Evolutionary conservation across 768 basidiomycete genomes (phyloP).

Genomic region (Collybia mongolica): DNA sequence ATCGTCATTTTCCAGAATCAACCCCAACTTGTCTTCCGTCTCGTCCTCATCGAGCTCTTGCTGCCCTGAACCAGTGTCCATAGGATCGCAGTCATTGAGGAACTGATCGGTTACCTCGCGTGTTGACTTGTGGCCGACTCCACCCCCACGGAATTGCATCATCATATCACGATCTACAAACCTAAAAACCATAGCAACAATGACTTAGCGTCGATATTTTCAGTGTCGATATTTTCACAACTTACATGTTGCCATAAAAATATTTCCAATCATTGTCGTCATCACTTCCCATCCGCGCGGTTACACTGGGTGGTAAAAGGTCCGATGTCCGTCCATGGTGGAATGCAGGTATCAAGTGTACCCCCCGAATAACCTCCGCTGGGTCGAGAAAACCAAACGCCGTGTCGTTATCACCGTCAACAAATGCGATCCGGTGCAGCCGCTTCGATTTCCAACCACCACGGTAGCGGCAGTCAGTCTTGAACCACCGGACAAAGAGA

Average conservation of each 20-base stretch:
- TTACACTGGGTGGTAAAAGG: not conserved
- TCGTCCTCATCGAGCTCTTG: not conserved
- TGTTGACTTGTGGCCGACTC: constrained; percentile 2
- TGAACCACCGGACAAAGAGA: not conserved
- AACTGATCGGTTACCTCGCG: not conserved
- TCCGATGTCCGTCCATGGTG: constrained; percentile 9
- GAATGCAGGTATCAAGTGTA: constrained; percentile 27
- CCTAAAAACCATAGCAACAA: not conserved
- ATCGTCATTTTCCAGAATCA: not conserved
- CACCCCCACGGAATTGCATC: constrained; percentile 1
- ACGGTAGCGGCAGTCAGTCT: not conserved
- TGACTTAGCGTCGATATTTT: not conserved
- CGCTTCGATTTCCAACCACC: not conserved
- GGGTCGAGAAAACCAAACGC: constrained; percentile 31
- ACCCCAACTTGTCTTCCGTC: not conserved
- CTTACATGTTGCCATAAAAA: not conserved
- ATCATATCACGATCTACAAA: constrained; percentile 5
- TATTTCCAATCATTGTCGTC: not conserved
- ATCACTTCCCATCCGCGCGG: not conserved
- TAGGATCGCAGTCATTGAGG: not conserved
- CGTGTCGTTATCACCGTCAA: constrained; percentile 7
- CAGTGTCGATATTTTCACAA: not conserved
- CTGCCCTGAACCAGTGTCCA: not conserved
- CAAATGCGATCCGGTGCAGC: constrained; percentile 21
- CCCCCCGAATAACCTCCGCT: constrained; percentile 17